Evolutionary conservation across 179 eudicot genomes (phyloP), one percentile per base, ranked within the genome.

Genomic region (Spinacia oleracea): DNA sequence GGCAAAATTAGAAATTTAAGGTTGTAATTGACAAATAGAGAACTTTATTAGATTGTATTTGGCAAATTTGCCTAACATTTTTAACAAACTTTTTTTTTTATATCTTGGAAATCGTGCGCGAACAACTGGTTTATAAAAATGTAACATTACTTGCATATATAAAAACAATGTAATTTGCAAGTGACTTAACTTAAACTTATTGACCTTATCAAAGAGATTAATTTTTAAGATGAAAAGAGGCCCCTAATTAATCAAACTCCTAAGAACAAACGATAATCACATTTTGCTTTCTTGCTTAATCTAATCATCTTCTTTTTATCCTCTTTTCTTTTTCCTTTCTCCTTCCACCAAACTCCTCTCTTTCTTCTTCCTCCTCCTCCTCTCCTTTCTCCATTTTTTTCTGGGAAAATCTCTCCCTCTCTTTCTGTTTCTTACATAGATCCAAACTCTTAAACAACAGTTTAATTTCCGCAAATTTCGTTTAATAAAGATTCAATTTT

Each of bases 401-500:
- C 35, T 35, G 45, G 35, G 60, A 69, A 34, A 21, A 38, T 38
- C 46, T 74, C 51, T 29, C n/a, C 35, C n/a, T 34, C 7, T 9
- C 31, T 45, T 23, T 66, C 40, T 50, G 72, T 67, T 72, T 66
- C 65, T 75, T 67, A 38, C 66, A 65, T 65, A 75, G 81, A 85
- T 83, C 84, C 71, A 72, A 27, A 78, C 5, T 60, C 83, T 35
- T 27, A 46, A 58, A 23, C 76, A 34, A 65, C 23, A 16, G 38
- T 62, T 38, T 51, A 76, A 14, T 78, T 60, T 62, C 85, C 53
- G 51, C 8, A 31, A 53, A 23, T 72, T 58, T 67, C 67, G 25
- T 69, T 74, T 67, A 59, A 5, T 5, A 68, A 73, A 80, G 76
- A 80, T 65, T 83, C 72, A 12, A 77, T 77, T 69, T 80, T 73